These are phyloP conservation scores for Pharnaceum exiguum DNA, from an alignment of 148 eudicot genomes.

Conservation along the genomic window DNA sequence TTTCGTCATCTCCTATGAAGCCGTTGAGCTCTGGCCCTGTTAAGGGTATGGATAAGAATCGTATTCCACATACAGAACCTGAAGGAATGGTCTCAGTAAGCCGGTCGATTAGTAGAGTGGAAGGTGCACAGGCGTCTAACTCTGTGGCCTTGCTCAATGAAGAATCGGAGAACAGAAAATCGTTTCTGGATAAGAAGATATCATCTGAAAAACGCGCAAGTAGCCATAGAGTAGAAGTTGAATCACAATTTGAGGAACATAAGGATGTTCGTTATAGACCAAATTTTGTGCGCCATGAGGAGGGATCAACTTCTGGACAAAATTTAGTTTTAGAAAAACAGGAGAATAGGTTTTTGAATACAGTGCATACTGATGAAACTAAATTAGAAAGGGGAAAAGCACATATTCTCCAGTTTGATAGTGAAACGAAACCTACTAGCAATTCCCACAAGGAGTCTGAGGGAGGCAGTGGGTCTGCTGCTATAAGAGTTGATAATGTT, in stretches of 20 bases:
- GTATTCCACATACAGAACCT: slow-evolving; percentile 12
- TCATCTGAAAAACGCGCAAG: slow-evolving; percentile 9
- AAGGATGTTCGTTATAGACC: slow-evolving; percentile 11
- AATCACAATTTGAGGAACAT: slow-evolving; percentile 1
- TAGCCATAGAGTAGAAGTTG: slow-evolving; percentile 10
- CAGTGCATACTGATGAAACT: slow-evolving; percentile 13
- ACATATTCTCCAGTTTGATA: slow-evolving; percentile 9
- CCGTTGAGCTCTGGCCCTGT: slow-evolving; percentile 20
- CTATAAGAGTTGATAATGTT: slow-evolving; percentile 15
- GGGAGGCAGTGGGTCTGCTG: slow-evolving; percentile 14
- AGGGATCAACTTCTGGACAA: slow-evolving; percentile 2
- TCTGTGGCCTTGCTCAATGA: slow-evolving; percentile 13
- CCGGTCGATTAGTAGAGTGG: slow-evolving; percentile 12
- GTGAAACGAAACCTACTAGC: slow-evolving; percentile 14
- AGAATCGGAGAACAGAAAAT: slow-evolving; percentile 18
- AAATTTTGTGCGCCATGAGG: not conserved
- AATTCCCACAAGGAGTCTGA: slow-evolving; percentile 17
- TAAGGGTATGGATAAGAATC: slow-evolving; percentile 15
- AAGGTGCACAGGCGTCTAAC: slow-evolving; percentile 11
- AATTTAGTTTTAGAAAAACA: slow-evolving; percentile 16
- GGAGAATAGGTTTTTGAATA: slow-evolving; percentile 13
- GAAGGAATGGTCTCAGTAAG: slow-evolving; percentile 12
- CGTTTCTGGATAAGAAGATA: slow-evolving; percentile 11
- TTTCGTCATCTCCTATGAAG: slow-evolving; percentile 36
- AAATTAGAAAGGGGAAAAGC: slow-evolving; percentile 13